phyloP scores from a whole-genome alignment of 306 rosid genomes.

The Pyrus pyrifolia region DNA sequence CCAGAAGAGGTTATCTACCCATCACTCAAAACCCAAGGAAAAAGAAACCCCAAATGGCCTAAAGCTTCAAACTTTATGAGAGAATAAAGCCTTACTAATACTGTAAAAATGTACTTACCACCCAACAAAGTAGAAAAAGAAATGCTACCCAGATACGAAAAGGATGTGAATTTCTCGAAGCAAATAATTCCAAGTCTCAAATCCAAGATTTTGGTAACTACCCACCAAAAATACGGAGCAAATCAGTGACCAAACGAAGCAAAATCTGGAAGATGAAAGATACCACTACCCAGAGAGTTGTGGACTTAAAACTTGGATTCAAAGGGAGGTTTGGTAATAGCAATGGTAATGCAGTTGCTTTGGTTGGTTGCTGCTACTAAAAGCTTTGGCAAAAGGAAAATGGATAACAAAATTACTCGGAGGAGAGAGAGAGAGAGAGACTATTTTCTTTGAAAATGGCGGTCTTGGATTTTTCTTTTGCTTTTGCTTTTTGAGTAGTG shows the following conservation, averaged over 20 bases:
- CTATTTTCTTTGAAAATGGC: constrained; percentile 13
- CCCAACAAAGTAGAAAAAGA: constrained; percentile 11
- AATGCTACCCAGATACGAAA: constrained; percentile 15
- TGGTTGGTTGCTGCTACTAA: neutral
- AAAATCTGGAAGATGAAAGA: constrained; percentile 28
- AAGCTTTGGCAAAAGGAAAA: neutral
- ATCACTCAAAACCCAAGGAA: constrained; percentile 17
- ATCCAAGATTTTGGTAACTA: constrained; percentile 38
- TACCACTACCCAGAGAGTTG: constrained; percentile 21
- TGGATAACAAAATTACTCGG: constrained; percentile 8
- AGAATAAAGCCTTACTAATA: constrained; percentile 16
- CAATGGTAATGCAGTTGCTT: neutral
- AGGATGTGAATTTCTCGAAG: neutral
- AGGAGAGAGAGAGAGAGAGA: constrained; percentile 1
- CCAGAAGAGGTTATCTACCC: constrained; percentile 32
- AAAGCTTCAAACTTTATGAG: constrained; percentile 9
- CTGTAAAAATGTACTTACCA: constrained; percentile 12
- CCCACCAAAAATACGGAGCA: constrained; percentile 16
- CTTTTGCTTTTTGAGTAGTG: neutral
- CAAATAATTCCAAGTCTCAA: constrained; percentile 6
- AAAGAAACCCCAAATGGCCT: constrained; percentile 12
- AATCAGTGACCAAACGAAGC: constrained; percentile 19
- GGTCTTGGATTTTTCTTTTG: neutral
- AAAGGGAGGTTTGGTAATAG: constrained; percentile 44
- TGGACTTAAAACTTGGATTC: constrained; percentile 48